These are phyloP conservation scores for Phaeotremella skinneri DNA, from an alignment of 768 basidiomycete species.

Conservation along the genomic window DNA sequence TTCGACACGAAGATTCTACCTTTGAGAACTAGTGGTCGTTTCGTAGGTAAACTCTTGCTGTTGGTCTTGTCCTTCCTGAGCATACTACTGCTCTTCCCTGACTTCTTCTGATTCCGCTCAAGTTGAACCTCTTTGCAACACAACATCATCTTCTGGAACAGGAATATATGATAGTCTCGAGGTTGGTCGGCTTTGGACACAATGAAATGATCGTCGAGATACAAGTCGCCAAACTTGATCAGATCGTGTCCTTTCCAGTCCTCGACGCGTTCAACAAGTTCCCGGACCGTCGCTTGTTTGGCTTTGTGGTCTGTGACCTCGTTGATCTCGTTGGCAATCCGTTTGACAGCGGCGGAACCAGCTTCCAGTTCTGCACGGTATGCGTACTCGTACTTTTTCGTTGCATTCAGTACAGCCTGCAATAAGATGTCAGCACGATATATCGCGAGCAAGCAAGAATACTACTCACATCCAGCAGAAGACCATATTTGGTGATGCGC, in stretches of 20 bases:
- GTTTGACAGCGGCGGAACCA: constrained; percentile 81
- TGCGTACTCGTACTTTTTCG: constrained; percentile 44
- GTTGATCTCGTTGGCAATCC: constrained; percentile 92
- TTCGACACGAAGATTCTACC: constrained; percentile 97
- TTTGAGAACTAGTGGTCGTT: constrained; percentile 79
- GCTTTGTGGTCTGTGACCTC: constrained; percentile 89
- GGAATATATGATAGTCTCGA: constrained; percentile 96
- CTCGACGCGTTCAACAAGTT: constrained; percentile 78
- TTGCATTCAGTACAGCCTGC: constrained; percentile 40
- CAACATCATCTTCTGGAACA: constrained; percentile 97
- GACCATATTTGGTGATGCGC: constrained; percentile 95
- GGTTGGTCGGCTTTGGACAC: constrained; percentile 96
- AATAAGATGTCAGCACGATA: constrained; percentile 2
- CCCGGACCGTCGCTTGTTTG: constrained; percentile 85
- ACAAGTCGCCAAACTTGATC: constrained; percentile 86
- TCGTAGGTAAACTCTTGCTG: constrained; percentile 65
- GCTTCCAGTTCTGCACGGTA: constrained; percentile 69
- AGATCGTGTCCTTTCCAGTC: constrained; percentile 99
- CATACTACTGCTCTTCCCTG: constrained; percentile 79
- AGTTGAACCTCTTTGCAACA: constrained; percentile 90
- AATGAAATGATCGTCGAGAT: constrained; percentile 90
- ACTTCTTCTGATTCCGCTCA: constrained; percentile 61
- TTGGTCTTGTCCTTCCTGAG: constrained; percentile 68
- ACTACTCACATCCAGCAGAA: constrained; percentile 77
- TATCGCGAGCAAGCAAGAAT: constrained; percentile 18